Percentiles rank a stretch among this genome's conserved stretches.
Evolutionary conservation across 106 monocot species (phyloP).

Genomic region (Allium sativum): DNA sequence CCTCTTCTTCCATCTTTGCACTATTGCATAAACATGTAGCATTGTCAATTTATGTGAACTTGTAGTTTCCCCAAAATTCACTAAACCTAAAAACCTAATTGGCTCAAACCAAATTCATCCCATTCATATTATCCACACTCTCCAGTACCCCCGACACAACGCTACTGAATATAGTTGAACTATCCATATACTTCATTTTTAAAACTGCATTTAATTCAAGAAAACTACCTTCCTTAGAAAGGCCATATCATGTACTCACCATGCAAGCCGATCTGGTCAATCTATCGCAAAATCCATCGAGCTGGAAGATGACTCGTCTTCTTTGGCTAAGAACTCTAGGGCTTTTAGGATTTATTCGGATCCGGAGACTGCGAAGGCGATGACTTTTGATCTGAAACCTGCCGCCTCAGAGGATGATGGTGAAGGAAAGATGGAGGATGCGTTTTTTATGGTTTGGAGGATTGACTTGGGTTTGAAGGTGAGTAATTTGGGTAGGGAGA

Average conservation of each 20-base stretch:
- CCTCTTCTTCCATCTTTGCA: constrained; percentile 1
- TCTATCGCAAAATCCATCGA: constrained; percentile 55
- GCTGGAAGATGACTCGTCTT: constrained; percentile 21
- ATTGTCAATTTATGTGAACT: constrained; percentile 31
- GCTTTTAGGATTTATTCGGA: constrained; percentile 19
- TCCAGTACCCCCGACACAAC: constrained; percentile 31
- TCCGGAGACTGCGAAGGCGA: constrained; percentile 8
- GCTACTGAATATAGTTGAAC: constrained; percentile 25
- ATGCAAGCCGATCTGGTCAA: constrained; percentile 45
- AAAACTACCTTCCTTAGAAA: constrained; percentile 23
- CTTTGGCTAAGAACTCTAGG: constrained; percentile 11
- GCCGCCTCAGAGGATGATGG: constrained; percentile 20
- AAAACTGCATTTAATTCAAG: constrained; percentile 39
- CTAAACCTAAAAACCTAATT: constrained; percentile 34
- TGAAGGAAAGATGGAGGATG: constrained; percentile 17
- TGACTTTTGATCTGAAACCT: not conserved
- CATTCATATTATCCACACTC: constrained; percentile 24
- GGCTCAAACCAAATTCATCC: constrained; percentile 28
- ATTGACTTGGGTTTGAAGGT: constrained; percentile 16
- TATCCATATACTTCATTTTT: constrained; percentile 35
- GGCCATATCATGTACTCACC: constrained; percentile 33
- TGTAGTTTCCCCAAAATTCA: constrained; percentile 26
- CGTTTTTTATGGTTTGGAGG: constrained; percentile 6
- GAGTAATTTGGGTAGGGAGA: constrained; percentile 17
- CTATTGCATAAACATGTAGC: constrained; percentile 21